These are phyloP conservation scores for Microdochium paspali DNA, from an alignment of 2,329 filamentous ascomycete species.

Conservation along the genomic window DNA sequence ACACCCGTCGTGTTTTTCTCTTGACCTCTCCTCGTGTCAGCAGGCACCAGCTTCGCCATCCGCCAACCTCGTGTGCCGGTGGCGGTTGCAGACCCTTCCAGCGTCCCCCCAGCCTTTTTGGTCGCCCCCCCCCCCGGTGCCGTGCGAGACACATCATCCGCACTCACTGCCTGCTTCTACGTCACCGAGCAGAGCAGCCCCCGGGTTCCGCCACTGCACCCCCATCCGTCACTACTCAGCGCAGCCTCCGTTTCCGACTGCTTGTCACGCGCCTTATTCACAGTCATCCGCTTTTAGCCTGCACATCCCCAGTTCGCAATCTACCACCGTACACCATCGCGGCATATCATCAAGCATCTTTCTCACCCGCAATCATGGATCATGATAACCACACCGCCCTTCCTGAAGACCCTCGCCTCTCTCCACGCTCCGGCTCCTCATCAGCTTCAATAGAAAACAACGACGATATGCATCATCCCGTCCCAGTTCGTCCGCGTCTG, in stretches of 20 bases:
- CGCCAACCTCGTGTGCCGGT: too few relatives aligned
- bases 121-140: background rate
- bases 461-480: conserved; percentile 36
- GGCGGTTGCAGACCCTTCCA: too few relatives aligned
- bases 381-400: background rate
- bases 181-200: background rate
- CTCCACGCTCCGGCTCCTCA: conserved; percentile 16
- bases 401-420: background rate
- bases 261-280: too few relatives aligned
- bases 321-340: background rate
- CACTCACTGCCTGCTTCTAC: background rate
- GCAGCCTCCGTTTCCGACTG: too few relatives aligned
- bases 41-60: too few relatives aligned
- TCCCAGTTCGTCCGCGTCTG: conserved; percentile 54
- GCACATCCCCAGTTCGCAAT: background rate
- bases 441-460: conserved; percentile 16
- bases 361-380: background rate
- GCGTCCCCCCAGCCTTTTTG: background rate
- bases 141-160: background rate
- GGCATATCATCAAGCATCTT: background rate
- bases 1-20: too few relatives aligned
- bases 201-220: background rate
- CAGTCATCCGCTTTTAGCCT: background rate
- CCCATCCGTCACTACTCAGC: background rate
- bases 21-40: too few relatives aligned